phyloP scores from a whole-genome alignment of 768 basidiomycete species.

The Ramaria rubella region DNA sequence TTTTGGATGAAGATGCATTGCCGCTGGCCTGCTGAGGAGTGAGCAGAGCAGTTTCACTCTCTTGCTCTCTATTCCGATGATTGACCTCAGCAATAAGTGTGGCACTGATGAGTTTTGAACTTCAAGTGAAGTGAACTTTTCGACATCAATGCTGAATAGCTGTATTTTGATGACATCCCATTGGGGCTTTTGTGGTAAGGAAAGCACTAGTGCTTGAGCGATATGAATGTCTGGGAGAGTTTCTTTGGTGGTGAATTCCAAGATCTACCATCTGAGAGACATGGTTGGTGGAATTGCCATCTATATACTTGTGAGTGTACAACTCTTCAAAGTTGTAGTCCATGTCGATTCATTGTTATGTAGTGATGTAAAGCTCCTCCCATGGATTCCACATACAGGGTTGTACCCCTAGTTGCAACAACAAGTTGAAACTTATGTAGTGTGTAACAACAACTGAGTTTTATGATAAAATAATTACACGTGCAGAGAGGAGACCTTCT shows the following conservation, averaged over 20 bases:
- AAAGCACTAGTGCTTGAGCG: constrained; percentile 6
- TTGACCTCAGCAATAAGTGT: constrained; percentile 8
- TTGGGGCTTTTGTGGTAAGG: neutral
- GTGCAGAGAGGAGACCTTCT: too few relatives aligned
- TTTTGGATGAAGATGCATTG: neutral
- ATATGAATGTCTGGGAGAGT: neutral
- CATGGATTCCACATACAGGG: too few relatives aligned
- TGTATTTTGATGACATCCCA: constrained; percentile 9
- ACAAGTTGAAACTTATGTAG: too few relatives aligned
- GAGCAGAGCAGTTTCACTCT: neutral
- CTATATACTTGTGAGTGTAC: constrained; percentile 12
- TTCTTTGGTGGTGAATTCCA: constrained; percentile 7
- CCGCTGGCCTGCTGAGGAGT: neutral
- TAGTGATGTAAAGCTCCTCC: too few relatives aligned
- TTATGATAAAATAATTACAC: too few relatives aligned
- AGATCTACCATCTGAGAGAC: constrained; percentile 14
- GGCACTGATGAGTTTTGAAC: constrained; percentile 4
- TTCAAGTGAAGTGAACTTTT: constrained; percentile 4
- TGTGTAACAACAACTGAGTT: too few relatives aligned
- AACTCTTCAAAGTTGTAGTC: too few relatives aligned
- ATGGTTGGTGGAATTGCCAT: neutral
- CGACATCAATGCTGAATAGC: neutral
- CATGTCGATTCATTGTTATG: too few relatives aligned
- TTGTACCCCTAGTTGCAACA: too few relatives aligned
- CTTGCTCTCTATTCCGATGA: neutral